Evolutionary conservation across 257 asterid species (phyloP).

Genomic region (Pogostemon cablin): DNA sequence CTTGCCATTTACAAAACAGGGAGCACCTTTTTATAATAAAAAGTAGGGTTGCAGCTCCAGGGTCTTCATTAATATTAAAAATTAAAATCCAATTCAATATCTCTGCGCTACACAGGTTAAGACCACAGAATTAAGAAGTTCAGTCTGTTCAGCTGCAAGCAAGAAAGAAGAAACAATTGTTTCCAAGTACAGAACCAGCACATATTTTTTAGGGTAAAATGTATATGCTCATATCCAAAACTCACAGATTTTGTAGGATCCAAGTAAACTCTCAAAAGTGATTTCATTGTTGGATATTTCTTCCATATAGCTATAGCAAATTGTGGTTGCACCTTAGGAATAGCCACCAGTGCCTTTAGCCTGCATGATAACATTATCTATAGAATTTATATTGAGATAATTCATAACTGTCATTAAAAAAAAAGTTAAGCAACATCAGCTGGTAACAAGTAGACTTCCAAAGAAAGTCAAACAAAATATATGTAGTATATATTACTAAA

Average conservation of each 20-base stretch:
- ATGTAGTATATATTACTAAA: background rate
- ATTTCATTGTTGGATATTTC: slow-evolving; percentile 94
- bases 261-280: slow-evolving; percentile 88
- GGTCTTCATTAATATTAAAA: slow-evolving; percentile 1
- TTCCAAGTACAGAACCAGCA: slow-evolving; percentile 9
- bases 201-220: slow-evolving; percentile 19
- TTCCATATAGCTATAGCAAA: slow-evolving; percentile 89
- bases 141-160: background rate
- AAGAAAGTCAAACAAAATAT: slow-evolving; percentile 9
- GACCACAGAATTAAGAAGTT: slow-evolving; percentile 7
- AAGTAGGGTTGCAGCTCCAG: background rate
- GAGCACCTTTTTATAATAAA: background rate
- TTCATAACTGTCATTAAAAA: background rate
- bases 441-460: slow-evolving; percentile 24
- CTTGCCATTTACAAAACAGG: background rate
- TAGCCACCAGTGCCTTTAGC: slow-evolving; percentile 85
- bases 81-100: background rate
- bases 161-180: background rate
- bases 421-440: background rate
- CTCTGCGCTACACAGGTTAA: background rate
- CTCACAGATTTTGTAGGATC: slow-evolving; percentile 88
- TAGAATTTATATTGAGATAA: slow-evolving; percentile 4
- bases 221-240: slow-evolving; percentile 18
- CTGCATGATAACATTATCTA: slow-evolving; percentile 46
- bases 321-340: slow-evolving; percentile 97